Evolutionary conservation across 352 stramenopile genomes (phyloP).

Genomic region (Detonula confervacea): DNA sequence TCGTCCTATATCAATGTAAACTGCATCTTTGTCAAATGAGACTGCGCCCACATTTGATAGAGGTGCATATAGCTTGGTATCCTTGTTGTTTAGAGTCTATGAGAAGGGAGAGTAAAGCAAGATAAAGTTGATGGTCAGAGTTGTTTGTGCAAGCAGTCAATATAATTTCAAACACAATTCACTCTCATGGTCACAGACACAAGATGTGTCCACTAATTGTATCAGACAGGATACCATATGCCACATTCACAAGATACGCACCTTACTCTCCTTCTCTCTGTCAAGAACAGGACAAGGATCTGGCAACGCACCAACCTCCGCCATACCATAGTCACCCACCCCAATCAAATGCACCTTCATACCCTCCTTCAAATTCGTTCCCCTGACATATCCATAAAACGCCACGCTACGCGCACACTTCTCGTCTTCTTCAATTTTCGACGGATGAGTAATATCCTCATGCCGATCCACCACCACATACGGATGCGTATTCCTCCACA

Average conservation of each 20-base stretch:
- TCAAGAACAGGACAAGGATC: slow-evolving; percentile 96
- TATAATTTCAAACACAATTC: too few relatives aligned
- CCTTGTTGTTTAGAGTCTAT: slow-evolving; percentile 90
- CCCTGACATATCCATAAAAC: slow-evolving; percentile 98
- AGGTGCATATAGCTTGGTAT: slow-evolving; percentile 93
- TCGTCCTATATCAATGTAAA: slow-evolving; percentile 97
- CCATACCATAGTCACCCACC: slow-evolving; percentile 97
- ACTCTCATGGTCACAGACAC: too few relatives aligned
- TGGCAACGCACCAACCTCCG: slow-evolving; percentile 91
- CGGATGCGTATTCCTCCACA: slow-evolving; percentile 99
- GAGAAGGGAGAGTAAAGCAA: slow-evolving; percentile 11
- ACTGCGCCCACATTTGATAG: slow-evolving; percentile 97
- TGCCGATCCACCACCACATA: slow-evolving; percentile 98
- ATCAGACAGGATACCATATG: too few relatives aligned
- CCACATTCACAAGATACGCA: slow-evolving; percentile 22
- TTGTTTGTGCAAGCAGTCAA: too few relatives aligned
- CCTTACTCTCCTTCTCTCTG: slow-evolving; percentile 85
- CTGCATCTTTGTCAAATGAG: slow-evolving; percentile 98
- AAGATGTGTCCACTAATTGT: too few relatives aligned
- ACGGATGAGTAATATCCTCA: slow-evolving; percentile 96
- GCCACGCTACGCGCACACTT: slow-evolving; percentile 92
- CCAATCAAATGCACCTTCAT: slow-evolving; percentile 98
- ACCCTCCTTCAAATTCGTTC: slow-evolving; percentile 96
- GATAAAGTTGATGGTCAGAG: too few relatives aligned
- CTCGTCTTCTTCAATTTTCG: slow-evolving; percentile 92